phyloP scores from a whole-genome alignment of 1,284 basidiomycete genomes.

The Cystobasidium slooffiae region DNA sequence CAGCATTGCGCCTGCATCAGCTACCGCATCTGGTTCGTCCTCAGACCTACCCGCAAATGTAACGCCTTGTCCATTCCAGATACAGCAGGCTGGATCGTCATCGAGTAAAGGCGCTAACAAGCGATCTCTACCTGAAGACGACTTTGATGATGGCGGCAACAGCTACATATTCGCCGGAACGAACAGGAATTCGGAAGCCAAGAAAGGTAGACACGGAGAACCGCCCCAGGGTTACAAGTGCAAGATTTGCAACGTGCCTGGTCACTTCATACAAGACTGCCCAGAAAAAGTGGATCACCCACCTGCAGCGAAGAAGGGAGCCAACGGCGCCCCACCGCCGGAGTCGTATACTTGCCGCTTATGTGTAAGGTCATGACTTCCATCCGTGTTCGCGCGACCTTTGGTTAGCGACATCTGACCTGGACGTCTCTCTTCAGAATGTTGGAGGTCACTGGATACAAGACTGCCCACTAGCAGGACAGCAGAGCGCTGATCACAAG shows the following conservation, averaged over 20 bases:
- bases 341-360: slow-evolving; percentile 84
- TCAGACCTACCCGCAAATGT: slow-evolving; percentile 66
- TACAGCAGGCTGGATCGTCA: slow-evolving; percentile 11
- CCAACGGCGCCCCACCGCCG: slow-evolving; percentile 75
- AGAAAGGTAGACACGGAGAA: slow-evolving; percentile 41
- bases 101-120: slow-evolving; percentile 45
- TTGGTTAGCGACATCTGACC: no score
- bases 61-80: slow-evolving; percentile 69
- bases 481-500: slow-evolving; percentile 42
- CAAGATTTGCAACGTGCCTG: slow-evolving; percentile 71
- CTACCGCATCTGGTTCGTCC: slow-evolving; percentile 52
- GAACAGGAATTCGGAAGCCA: slow-evolving; percentile 36
- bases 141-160: slow-evolving; percentile 48
- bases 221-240: slow-evolving; percentile 68
- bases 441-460: slow-evolving; percentile 73
- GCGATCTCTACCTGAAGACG: slow-evolving; percentile 45
- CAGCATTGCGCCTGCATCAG: slow-evolving; percentile 62
- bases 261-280: slow-evolving; percentile 61
- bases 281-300: slow-evolving; percentile 67
- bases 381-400: no score
- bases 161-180: slow-evolving; percentile 50
- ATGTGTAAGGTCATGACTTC: slow-evolving; percentile 66
- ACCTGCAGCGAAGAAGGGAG: slow-evolving; percentile 59
- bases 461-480: slow-evolving; percentile 67
- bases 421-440: slow-evolving; percentile 8